Evolutionary conservation across 208 protist genomes (phyloP), one percentile per base, ranked within the genome.

Genomic region (Leptomonas pyrrhocoris): DNA sequence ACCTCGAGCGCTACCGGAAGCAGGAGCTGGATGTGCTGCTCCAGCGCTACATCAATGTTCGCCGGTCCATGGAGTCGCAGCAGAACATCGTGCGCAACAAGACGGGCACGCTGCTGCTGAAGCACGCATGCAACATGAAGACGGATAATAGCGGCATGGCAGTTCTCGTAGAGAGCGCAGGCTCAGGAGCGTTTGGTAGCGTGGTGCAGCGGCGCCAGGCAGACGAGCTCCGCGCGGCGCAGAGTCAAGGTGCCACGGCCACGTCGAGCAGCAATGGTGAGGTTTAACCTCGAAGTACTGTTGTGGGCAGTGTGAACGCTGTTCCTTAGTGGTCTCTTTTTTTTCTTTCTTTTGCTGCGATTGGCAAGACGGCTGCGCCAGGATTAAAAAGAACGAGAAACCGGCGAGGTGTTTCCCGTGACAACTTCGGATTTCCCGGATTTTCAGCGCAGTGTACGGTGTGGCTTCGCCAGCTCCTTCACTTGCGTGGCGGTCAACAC

Each of bases 21-120:
- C 81, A 82, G 45, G 91, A 97, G 73, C 79, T 97, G 18, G 89
- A 97, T 53, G 82, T 92, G 54, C 78, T 97, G 19, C 81, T 98
- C 31, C 89, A 92, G 61, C 78, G 84, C 18, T 98, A 96, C 81
- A 82, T 97, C 49, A 97, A 96, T 79, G 78, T 87, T 19, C 86
- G 90, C 36, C 79, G 87, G 12, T 85, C 83, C 53, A 84, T 97
- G 60, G 89, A 95, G 73, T 82, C 68, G 19, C 90, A 96, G 40
- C 93, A 97, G 51, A 93, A 93, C 65, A 94, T 97, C 71, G 86
- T 96, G 51, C 89, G 90, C 27, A 86, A 76, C 59, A 95, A 93
- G 76, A 96, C 90, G 1, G 93, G 90, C 21, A 85, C 80, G 21
- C 68, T 96, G 38, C 79, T 97, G 49, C 77, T 95, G 28, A 95